A percentile compares a stretch with the other conserved stretches of the same genome.
phyloP scores from a whole-genome alignment of 2,329 filamentous ascomycete species.

The Bretziella fagacearum region DNA sequence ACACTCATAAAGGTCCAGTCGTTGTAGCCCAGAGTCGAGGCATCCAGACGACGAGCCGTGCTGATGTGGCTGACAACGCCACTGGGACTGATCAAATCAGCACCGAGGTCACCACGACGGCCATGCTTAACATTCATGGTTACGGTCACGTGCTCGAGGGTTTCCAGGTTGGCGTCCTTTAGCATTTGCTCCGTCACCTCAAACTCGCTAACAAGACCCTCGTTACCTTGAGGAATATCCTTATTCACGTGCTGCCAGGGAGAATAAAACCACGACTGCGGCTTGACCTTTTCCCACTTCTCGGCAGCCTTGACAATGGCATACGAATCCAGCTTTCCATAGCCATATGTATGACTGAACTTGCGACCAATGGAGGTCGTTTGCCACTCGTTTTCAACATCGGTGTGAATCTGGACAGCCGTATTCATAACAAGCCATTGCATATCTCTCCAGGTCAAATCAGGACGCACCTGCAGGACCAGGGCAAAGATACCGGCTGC shows the following conservation, averaged over 20 bases:
- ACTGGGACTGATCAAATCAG: conserved; percentile 72
- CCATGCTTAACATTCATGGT: conserved; percentile 92
- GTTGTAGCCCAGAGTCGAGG: conserved; percentile 51
- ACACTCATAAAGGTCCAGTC: conserved; percentile 99
- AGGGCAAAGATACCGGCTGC: conserved; percentile 86
- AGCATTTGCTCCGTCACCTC: conserved; percentile 70
- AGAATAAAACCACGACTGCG: conserved; percentile 85
- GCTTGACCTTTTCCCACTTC: conserved; percentile 75
- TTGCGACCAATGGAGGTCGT: conserved; percentile 63
- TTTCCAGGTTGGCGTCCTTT: conserved; percentile 63
- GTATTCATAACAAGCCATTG: conserved; percentile 81
- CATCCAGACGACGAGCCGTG: conserved; percentile 54
- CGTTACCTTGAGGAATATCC: conserved; percentile 65
- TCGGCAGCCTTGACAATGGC: conserved; percentile 72
- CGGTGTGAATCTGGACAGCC: conserved; percentile 60
- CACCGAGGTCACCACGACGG: conserved; percentile 77
- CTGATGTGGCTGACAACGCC: conserved; percentile 73
- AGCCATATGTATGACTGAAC: conserved; percentile 89
- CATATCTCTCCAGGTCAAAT: conserved; percentile 83
- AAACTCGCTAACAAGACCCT: conserved; percentile 65
- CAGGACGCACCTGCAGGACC: conserved; percentile 66
- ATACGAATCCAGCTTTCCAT: conserved; percentile 85
- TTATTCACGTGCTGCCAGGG: conserved; percentile 87
- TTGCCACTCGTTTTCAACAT: conserved; percentile 57
- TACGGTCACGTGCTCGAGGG: conserved; percentile 85